phyloP scores from a whole-genome alignment of 257 asterid genomes.

The Fraxinus anomala region DNA sequence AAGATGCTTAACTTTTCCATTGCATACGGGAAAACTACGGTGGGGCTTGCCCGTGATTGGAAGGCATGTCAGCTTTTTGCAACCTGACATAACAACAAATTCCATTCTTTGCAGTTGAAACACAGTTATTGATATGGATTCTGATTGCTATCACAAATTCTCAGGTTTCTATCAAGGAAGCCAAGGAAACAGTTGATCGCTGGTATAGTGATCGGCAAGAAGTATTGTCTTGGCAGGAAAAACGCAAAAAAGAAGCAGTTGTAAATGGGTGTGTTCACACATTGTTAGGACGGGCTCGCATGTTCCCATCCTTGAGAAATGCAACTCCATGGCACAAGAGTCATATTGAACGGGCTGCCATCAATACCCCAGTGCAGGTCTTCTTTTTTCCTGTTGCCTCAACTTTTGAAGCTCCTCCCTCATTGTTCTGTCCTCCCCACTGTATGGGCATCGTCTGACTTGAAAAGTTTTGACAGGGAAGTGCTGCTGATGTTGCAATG shows the following conservation, averaged over 20 bases:
- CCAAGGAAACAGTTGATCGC: slow-evolving; percentile 81
- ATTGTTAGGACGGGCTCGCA: slow-evolving; percentile 85
- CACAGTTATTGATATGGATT: neutral
- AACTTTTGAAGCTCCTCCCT: neutral
- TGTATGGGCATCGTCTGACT: neutral
- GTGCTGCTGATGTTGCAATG: slow-evolving; percentile 99
- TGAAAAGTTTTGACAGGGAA: slow-evolving; percentile 60
- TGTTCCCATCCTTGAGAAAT: slow-evolving; percentile 68
- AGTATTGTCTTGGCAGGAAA: slow-evolving; percentile 82
- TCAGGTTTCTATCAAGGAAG: slow-evolving; percentile 94
- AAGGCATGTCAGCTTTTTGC: slow-evolving; percentile 47
- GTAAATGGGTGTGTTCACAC: slow-evolving; percentile 54
- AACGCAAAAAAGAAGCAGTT: slow-evolving; percentile 73
- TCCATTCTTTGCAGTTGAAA: slow-evolving; percentile 5
- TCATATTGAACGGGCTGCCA: slow-evolving; percentile 97
- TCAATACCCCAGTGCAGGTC: slow-evolving; percentile 98
- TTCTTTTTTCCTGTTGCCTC: slow-evolving; percentile 16
- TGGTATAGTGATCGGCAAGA: slow-evolving; percentile 97
- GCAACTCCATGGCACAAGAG: slow-evolving; percentile 56
- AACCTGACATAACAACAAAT: neutral
- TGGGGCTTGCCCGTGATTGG: slow-evolving; percentile 97
- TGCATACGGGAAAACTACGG: slow-evolving; percentile 87
- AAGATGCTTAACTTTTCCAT: slow-evolving; percentile 99
- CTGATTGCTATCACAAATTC: slow-evolving; percentile 21
- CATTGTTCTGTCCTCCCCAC: neutral